These are phyloP conservation scores for Periglandula ipomoeae DNA, from an alignment of 2,329 filamentous ascomycete species.

Conservation along the genomic window DNA sequence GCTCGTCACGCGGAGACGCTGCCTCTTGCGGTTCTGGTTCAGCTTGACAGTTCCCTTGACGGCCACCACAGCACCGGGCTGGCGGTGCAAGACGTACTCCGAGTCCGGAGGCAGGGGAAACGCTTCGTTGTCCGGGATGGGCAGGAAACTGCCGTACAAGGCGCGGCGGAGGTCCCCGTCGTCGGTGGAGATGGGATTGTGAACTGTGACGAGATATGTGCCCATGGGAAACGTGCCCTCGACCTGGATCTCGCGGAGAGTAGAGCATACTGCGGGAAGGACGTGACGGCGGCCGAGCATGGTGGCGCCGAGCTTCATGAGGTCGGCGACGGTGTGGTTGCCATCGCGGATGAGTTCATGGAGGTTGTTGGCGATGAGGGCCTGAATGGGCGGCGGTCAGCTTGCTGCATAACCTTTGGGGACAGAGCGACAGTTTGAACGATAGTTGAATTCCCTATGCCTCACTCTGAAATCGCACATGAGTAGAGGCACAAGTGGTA, in stretches of 20 bases:
- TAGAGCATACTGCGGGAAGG: constrained; percentile 68
- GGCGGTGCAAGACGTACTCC: constrained; percentile 57
- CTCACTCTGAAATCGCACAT: no score
- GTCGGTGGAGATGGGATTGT: constrained; percentile 77
- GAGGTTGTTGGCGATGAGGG: constrained; percentile 77
- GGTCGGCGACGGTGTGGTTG: constrained; percentile 79
- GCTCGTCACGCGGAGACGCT: constrained; percentile 69
- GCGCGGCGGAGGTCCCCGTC: constrained; percentile 82
- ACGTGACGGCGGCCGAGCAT: constrained; percentile 94
- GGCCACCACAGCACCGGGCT: constrained; percentile 72
- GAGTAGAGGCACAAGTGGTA: no score
- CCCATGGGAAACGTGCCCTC: constrained; percentile 88
- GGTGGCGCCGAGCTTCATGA: constrained; percentile 83
- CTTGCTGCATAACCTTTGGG: no score
- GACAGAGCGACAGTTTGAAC: no score
- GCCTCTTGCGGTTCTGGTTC: constrained; percentile 65
- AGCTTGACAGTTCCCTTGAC: constrained; percentile 60
- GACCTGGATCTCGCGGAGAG: constrained; percentile 78
- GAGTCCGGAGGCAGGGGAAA: constrained; percentile 58
- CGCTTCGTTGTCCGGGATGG: constrained; percentile 57
- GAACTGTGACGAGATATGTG: constrained; percentile 90
- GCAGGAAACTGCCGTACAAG: constrained; percentile 85
- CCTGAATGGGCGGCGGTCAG: constrained; percentile 31
- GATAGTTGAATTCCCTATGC: no score
- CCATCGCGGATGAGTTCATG: constrained; percentile 98